Base-by-base conservation (phyloP, 1,139 yeast species). In the Pichia sp. region DNA sequence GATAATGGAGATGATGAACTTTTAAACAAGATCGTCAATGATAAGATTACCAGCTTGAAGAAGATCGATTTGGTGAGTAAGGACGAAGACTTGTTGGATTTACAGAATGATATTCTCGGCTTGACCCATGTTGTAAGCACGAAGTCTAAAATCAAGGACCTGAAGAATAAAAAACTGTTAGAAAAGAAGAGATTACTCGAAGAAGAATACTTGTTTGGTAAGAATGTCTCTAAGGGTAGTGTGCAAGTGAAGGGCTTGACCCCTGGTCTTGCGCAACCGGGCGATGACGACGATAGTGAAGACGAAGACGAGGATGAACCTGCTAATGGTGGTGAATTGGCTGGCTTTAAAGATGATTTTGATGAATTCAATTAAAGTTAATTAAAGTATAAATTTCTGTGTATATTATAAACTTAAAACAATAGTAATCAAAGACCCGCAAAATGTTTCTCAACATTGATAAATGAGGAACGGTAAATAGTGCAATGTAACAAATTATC, bases 251-350 rank as follows among this genome's bases (percentile, higher is more conserved):
- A 89, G 40, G 95, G 95, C 14, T 72, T 89, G 49, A 89, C 96
- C 0, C 96, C 96, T 1, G 96, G 96, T 46, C 75, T 89, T 65
- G 96, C 96, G 0, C 96, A 96, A 15, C 94, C 88, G 19, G 96
- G 83, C 44, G 76, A 75, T 56, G 36, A 32, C 22, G 80, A 76
- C 34, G 58, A 54, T 30, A 49, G 45, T 9, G 52, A 51, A 1
- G 53, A 48, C 4, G 53, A 42, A 9, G 51, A 43, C 14, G 54
- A 40, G 15, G 56, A 36, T 4, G 34, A 45, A 9, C 51, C 40
- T 8, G 45, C 34, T 17, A 49, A 30, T 15, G 55, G 49, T 32
- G 50, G 41, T 10, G 52, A 35, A 5, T 45, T 51, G 3, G 39
- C 34, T 15, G 50, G 40, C 7, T 53, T 56, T 12, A 55, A 52